Evolutionary conservation across 176 grass and related monocot species (phyloP).

Genomic region (Guadua angustifolia): DNA sequence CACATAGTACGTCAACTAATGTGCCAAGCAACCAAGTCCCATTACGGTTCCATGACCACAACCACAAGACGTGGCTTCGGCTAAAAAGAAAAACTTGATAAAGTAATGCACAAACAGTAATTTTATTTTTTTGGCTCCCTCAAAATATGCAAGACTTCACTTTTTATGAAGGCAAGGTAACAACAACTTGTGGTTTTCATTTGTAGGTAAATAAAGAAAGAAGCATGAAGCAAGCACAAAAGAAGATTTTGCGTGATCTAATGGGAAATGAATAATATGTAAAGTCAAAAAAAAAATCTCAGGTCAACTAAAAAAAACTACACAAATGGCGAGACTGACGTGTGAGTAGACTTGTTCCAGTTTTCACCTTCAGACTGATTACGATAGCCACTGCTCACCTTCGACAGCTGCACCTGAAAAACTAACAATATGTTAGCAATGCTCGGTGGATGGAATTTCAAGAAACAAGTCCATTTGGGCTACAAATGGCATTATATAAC

Average conservation of each 20-base stretch:
- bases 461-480: conserved; percentile 7
- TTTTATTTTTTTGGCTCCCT: not conserved
- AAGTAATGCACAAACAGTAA: not conserved
- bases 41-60: too few species aligned
- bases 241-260: not conserved
- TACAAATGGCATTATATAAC: conserved; percentile 18
- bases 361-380: not conserved
- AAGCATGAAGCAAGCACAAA: not conserved
- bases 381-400: not conserved
- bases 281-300: not conserved
- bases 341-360: not conserved
- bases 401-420: too few species aligned
- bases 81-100: not conserved
- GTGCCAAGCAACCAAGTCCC: not conserved
- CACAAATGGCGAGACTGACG: not conserved
- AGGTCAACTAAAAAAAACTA: conserved; percentile 31
- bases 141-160: not conserved
- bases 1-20: not conserved
- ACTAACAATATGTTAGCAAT: too few species aligned
- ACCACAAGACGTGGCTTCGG: not conserved
- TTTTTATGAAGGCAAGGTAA: not conserved
- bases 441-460: not conserved
- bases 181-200: not conserved
- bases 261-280: not conserved
- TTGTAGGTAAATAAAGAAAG: not conserved